These are phyloP conservation scores for Penicillium sp. DNA, from an alignment of 2,329 filamentous ascomycete genomes.

Conservation along the genomic window DNA sequence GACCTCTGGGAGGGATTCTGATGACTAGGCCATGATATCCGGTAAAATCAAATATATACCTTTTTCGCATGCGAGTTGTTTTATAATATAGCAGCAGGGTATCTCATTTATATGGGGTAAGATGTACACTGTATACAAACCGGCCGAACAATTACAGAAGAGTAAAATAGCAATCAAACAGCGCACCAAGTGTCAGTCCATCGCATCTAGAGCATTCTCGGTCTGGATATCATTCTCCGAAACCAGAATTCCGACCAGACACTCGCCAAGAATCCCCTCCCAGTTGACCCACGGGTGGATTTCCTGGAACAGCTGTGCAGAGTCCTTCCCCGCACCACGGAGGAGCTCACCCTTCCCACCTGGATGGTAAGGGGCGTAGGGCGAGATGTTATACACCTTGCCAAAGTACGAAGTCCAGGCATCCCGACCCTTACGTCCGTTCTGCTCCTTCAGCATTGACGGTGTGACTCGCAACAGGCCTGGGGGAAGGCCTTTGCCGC, in stretches of 20 bases:
- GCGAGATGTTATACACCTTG: slow-evolving; percentile 89
- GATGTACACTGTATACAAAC: slow-evolving; percentile 6
- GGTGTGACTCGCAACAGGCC: slow-evolving; percentile 74
- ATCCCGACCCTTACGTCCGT: slow-evolving; percentile 77
- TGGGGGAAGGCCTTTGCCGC: slow-evolving; percentile 51
- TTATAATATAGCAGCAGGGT: slow-evolving; percentile 10
- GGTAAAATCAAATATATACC: neutral
- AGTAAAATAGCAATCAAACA: neutral
- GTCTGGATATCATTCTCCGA: slow-evolving; percentile 47
- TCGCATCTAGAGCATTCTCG: slow-evolving; percentile 51
- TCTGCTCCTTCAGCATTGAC: slow-evolving; percentile 71
- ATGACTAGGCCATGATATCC: neutral
- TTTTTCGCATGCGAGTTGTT: neutral
- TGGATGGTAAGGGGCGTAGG: slow-evolving; percentile 87
- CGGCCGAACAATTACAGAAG: neutral
- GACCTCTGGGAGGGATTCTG: neutral
- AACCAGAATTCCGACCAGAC: slow-evolving; percentile 60
- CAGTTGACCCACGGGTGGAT: slow-evolving; percentile 67
- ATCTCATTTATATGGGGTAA: slow-evolving; percentile 15
- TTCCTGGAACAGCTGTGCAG: slow-evolving; percentile 60
- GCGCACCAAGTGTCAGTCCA: slow-evolving; percentile 49
- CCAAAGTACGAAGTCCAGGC: slow-evolving; percentile 90
- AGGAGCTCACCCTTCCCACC: slow-evolving; percentile 66
- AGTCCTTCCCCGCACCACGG: slow-evolving; percentile 64
- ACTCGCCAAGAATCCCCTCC: slow-evolving; percentile 63